phyloP scores from a whole-genome alignment of 257 asterid genomes.

The Handroanthus guayacan region DNA sequence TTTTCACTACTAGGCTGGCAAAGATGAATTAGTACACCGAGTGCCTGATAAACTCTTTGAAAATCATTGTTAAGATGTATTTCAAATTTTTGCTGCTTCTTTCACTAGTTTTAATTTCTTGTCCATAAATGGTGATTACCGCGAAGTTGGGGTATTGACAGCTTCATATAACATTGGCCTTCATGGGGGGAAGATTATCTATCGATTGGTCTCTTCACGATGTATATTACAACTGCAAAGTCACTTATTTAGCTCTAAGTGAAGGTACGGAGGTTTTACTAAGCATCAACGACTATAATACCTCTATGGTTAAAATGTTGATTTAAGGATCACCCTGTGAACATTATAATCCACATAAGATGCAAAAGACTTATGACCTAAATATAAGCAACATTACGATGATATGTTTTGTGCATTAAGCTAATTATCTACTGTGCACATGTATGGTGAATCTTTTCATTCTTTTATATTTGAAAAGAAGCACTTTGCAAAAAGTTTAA shows the following conservation, averaged over 20 bases:
- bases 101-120: slow-evolving; percentile 95
- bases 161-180: slow-evolving; percentile 98
- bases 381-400: background rate
- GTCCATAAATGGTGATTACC: slow-evolving; percentile 87
- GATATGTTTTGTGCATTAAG: background rate
- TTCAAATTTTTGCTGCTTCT: slow-evolving; percentile 67
- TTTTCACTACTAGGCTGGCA: slow-evolving; percentile 25
- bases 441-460: slow-evolving; percentile 12
- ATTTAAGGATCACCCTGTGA: background rate
- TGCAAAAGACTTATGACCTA: slow-evolving; percentile 17
- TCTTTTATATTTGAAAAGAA: background rate
- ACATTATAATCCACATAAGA: background rate
- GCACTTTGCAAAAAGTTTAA: too few species aligned
- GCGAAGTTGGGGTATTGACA: slow-evolving; percentile 86
- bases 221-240: slow-evolving; percentile 52
- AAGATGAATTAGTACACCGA: background rate
- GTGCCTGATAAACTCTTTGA: background rate
- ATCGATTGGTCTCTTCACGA: slow-evolving; percentile 87
- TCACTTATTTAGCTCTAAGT: slow-evolving; percentile 26
- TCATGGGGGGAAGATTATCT: slow-evolving; percentile 93
- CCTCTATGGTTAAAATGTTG: background rate
- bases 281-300: too few species aligned
- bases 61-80: slow-evolving; percentile 35
- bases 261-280: background rate
- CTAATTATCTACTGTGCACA: background rate